Conservation (phyloP, 768 basidiomycete genomes). For the Russula vinacea region DNA sequence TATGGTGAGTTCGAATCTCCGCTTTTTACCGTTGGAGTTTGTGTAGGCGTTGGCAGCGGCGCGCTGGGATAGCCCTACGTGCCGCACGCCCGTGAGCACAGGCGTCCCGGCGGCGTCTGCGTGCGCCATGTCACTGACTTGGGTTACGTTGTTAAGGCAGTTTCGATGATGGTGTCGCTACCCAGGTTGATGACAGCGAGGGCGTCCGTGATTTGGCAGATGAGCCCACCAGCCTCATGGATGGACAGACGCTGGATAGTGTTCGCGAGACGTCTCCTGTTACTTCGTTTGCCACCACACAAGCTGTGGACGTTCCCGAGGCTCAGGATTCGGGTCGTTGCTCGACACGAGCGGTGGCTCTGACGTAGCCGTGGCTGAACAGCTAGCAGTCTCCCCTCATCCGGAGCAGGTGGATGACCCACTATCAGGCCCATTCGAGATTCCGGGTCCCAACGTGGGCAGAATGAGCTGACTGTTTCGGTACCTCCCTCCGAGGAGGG, state of each 20-base stretch:
- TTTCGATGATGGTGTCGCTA: constrained; percentile 41
- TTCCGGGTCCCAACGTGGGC: constrained; percentile 13
- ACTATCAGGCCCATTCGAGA: constrained; percentile 20
- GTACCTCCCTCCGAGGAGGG: constrained; percentile 24
- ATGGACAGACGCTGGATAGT: constrained; percentile 30
- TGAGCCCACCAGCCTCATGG: constrained; percentile 24
- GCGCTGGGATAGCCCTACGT: constrained; percentile 34
- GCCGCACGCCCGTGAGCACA: constrained; percentile 27
- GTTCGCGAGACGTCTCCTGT: constrained; percentile 26
- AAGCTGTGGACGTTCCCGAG: constrained; percentile 22
- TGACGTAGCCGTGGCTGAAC: constrained; percentile 14
- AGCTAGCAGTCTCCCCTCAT: constrained; percentile 19
- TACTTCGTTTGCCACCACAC: constrained; percentile 22
- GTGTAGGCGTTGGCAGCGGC: constrained; percentile 35
- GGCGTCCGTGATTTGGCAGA: constrained; percentile 29
- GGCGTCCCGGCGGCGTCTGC: constrained; percentile 27
- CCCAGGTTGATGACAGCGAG: constrained; percentile 30
- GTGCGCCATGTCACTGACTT: constrained; percentile 59
- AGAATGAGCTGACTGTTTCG: constrained; percentile 19
- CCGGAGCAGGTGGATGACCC: constrained; percentile 23
- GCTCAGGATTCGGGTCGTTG: constrained; percentile 14
- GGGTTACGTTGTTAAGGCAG: constrained; percentile 50
- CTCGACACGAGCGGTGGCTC: constrained; percentile 19
- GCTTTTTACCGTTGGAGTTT: constrained; percentile 30
- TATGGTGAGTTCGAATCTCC: constrained; percentile 37